A percentile compares a stretch with the other conserved stretches of the same genome.
These are phyloP conservation scores for Penicillium capsulatum DNA, from an alignment of 2,329 filamentous ascomycete species.

Conservation along the genomic window DNA sequence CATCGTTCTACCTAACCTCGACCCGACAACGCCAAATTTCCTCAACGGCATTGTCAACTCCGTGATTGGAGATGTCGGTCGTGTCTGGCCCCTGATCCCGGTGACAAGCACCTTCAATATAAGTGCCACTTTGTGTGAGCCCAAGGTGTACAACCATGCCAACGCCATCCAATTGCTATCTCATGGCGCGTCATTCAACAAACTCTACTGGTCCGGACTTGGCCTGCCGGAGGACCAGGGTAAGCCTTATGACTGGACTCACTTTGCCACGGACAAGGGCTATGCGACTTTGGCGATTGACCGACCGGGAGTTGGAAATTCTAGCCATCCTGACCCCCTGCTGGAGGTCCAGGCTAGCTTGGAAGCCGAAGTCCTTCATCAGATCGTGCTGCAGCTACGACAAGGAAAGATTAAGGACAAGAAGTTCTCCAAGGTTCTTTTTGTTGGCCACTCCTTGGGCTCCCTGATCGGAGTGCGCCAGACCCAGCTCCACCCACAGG, in stretches of 20 bases:
- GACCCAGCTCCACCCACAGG: constrained; percentile 4
- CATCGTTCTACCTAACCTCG: too few species aligned
- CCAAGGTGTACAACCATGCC: neutral
- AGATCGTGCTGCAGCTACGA: constrained; percentile 4
- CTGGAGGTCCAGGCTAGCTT: constrained; percentile 8
- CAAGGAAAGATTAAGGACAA: constrained; percentile 2
- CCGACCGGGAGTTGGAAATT: constrained; percentile 15
- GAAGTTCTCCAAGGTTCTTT: constrained; percentile 8
- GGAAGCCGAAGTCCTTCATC: constrained; percentile 8
- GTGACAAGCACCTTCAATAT: neutral
- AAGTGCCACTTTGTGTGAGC: constrained; percentile 6
- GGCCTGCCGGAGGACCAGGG: constrained; percentile 3
- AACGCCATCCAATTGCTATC: constrained; percentile 6
- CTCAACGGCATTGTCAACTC: too few species aligned
- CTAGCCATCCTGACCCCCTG: constrained; percentile 16
- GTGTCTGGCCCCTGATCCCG: too few species aligned
- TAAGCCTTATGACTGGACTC: constrained; percentile 8
- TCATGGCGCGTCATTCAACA: constrained; percentile 8
- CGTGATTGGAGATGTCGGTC: too few species aligned
- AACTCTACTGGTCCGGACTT: constrained; percentile 7
- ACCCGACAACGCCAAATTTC: too few species aligned
- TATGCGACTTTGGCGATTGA: constrained; percentile 20
- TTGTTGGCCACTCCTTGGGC: constrained; percentile 11
- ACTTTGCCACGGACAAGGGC: constrained; percentile 12
- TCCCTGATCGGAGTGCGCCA: constrained; percentile 2